Evolutionary conservation across 176 grass and related monocot genomes (phyloP).

Genomic region (Eragrostis curvula): DNA sequence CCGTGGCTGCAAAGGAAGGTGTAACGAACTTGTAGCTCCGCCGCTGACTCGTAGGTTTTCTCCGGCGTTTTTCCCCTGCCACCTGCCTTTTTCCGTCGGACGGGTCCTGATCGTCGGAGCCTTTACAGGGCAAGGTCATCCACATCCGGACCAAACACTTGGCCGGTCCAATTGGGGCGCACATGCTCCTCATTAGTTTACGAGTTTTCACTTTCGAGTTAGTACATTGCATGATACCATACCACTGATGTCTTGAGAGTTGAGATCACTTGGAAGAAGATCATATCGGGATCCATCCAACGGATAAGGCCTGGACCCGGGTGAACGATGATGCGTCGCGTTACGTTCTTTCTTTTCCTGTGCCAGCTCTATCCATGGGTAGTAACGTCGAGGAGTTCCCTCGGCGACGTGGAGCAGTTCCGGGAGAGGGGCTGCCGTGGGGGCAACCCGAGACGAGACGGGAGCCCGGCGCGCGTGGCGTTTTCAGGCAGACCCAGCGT

Average conservation of each 20-base stretch:
- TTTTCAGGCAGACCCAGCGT: neutral
- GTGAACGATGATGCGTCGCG: neutral
- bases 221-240: neutral
- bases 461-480: slow-evolving; percentile 1
- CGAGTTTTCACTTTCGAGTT: neutral
- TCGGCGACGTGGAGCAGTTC: neutral
- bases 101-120: neutral
- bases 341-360: neutral
- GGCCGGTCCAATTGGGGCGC: neutral
- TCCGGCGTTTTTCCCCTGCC: slow-evolving; percentile 8
- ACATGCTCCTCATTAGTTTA: neutral
- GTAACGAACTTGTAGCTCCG: slow-evolving; percentile 43
- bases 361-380: neutral
- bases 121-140: neutral
- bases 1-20: slow-evolving; percentile 42
- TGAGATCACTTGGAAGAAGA: neutral
- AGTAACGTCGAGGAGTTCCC: neutral
- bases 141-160: neutral
- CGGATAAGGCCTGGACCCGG: slow-evolving; percentile 22
- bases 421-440: slow-evolving; percentile 20
- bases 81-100: neutral
- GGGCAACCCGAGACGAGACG: neutral
- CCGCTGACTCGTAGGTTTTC: neutral
- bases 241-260: no score
- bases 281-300: neutral